Conservation (phyloP, 23 red algal species). For the Pyropia yezoensis region DNA sequence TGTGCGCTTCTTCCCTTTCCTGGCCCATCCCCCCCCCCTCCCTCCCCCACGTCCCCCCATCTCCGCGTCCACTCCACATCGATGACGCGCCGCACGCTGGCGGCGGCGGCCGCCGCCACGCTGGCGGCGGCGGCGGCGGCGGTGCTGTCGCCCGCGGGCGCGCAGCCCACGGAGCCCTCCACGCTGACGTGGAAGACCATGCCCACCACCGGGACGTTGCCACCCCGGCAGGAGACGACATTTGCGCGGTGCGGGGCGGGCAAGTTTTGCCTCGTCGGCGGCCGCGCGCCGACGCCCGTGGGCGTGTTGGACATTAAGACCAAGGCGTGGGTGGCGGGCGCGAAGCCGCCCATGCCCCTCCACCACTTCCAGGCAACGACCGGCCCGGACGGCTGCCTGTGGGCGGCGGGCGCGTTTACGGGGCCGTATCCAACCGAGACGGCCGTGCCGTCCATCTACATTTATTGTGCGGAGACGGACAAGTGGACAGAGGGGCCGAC, state of each 20-base stretch:
- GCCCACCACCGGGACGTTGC: constrained; percentile 6
- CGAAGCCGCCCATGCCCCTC: constrained; percentile 20
- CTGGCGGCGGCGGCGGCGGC: too few species aligned
- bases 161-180: constrained; percentile 1
- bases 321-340: constrained; percentile 10
- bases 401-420: constrained; percentile 51
- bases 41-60: too few species aligned
- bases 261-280: constrained; percentile 57
- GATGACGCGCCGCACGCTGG: too few species aligned
- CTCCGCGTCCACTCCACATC: too few species aligned
- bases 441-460: constrained; percentile 29
- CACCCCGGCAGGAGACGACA: constrained; percentile 13
- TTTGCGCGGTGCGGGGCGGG: constrained; percentile 24
- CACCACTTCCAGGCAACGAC: constrained; percentile 58
- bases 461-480: constrained; percentile 45
- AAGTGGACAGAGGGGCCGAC: constrained; percentile 26
- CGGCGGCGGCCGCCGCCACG: too few species aligned
- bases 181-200: constrained; percentile 30
- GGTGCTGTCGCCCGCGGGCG: too few species aligned
- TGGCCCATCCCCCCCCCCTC: too few species aligned
- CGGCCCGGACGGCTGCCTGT: constrained; percentile 38
- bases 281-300: constrained; percentile 19
- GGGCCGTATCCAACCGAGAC: constrained; percentile 32
- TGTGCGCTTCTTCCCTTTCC: too few species aligned
- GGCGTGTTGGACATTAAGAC: constrained; percentile 29